Base-by-base conservation (phyloP, 106 monocot species). In the Dactylorhiza incarnata region DNA sequence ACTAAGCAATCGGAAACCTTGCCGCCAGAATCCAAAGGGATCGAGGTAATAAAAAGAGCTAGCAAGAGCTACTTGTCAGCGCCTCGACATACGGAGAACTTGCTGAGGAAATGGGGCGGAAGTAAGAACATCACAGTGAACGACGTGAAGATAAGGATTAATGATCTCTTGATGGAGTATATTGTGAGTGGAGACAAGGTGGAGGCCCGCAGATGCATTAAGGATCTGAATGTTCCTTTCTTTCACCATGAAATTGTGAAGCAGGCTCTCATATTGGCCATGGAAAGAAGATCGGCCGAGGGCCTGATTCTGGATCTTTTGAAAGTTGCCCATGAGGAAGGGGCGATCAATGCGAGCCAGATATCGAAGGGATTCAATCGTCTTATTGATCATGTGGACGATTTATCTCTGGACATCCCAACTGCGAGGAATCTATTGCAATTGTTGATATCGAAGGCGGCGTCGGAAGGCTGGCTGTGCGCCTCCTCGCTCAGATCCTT, bases 241-340 rank as follows among this genome's bases (percentile, higher is more conserved):
- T 94, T 90, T 56, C 94, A 94, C 77, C 94, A 94, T 77, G 88
- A 94, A 25, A 86, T 94, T 22, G 86, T 90, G 9, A 94, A 90
- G 48, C 82, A 72, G 0, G 84, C 94, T 0, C 52, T 94, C 19
- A 76, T 83, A 7, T 23, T 94, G 16, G 86, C 94, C 20, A 90
- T 94, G 88, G 94, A 94, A 75, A 80, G 53, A 12, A 77, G 71
- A 75, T n/a, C 76, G 9, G 59, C 83, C 10, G 86, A 84, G 45
- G 68, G 61, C 1, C 79, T 55, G 10, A 81, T 90, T 43, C 73
- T 94, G 59, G 79, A 85, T 44, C 75, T 94, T 20, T 55, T 94
- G 37, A 94, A 85, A 50, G 26, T 48, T 19, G 86, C 83, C 25
- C 51, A 75, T 19, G 86, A 86, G 61, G 88, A 90, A 78, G 86